A percentile compares a stretch with the other conserved stretches of the same genome.
phyloP scores from a whole-genome alignment of 1,284 basidiomycete genomes.

The Sanghuangporus sanghuang region DNA sequence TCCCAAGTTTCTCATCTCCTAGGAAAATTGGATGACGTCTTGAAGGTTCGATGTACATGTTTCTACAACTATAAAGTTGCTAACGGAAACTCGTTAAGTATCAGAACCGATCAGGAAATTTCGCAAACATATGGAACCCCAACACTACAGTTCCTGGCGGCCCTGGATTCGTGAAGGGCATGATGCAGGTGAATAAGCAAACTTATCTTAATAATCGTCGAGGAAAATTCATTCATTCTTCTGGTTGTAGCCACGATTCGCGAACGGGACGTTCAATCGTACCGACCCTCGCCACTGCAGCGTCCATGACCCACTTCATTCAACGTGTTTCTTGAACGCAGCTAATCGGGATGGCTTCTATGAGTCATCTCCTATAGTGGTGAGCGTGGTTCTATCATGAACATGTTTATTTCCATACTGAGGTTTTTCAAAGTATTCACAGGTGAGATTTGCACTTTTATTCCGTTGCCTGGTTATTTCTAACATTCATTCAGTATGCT shows the following conservation, averaged over 20 bases:
- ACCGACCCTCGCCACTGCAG: slow-evolving; percentile 66
- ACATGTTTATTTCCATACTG: neutral
- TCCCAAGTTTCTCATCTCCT: slow-evolving; percentile 55
- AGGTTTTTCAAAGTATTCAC: slow-evolving; percentile 39
- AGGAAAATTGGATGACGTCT: slow-evolving; percentile 40
- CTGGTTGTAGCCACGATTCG: slow-evolving; percentile 43
- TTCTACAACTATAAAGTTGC: neutral
- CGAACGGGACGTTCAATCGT: slow-evolving; percentile 56
- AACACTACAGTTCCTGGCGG: slow-evolving; percentile 45
- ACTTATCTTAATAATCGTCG: neutral
- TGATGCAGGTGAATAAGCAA: slow-evolving; percentile 45
- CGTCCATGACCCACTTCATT: slow-evolving; percentile 48
- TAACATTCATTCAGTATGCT: slow-evolving; percentile 36
- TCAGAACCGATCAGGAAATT: slow-evolving; percentile 49
- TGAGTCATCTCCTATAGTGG: slow-evolving; percentile 56
- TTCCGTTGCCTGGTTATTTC: neutral
- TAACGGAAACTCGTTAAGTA: slow-evolving; percentile 35
- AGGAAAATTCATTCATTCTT: neutral
- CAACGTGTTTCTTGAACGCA: slow-evolving; percentile 59
- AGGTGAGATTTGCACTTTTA: slow-evolving; percentile 27
- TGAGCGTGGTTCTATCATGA: slow-evolving; percentile 26
- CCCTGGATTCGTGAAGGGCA: slow-evolving; percentile 32
- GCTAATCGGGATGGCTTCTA: slow-evolving; percentile 59
- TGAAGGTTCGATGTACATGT: slow-evolving; percentile 34
- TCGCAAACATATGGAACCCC: slow-evolving; percentile 53